Base-by-base conservation (phyloP, 1,284 basidiomycete genomes). In the Mycena sp. region DNA sequence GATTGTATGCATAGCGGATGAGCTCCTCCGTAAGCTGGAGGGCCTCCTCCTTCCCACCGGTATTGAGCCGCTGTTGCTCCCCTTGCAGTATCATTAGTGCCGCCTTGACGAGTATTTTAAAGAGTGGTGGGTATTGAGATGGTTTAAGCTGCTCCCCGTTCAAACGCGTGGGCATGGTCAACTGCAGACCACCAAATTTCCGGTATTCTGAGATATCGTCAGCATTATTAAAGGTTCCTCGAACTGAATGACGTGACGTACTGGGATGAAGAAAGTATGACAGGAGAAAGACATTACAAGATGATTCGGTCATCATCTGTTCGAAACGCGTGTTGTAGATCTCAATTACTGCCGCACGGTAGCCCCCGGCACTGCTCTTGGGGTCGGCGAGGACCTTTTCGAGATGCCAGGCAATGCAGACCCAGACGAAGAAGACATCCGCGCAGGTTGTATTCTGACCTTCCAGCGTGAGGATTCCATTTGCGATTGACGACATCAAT, bases 281-380 rank as follows among this genome's bases (percentile, higher is more conserved):
- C 2, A 72, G 58, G 16, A 73, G 62, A 44, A 73, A 74, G 4
- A 74, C 25, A 5, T 65, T 29, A 55, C 69, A 46, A 4, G 72
- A 73, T 1, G 70, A 72, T 46, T 73, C 70, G 7, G 44, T 67
- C 72, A 74, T 74, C 70, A 74, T 72, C 38, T 72, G 70, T 9
- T 68, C 30, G 45, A 72, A 73, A 4, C 67, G 61, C n/a, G 61
- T 59, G 55, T 73, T 71, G 46, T 68, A 73, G 14, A 63, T 56
- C n/a, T 53, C 50, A 37, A 69, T 43, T 14, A 71, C 64, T 29
- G 40, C 16, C 6, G 19, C 9, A 3, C 58, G 58, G 11, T 26
- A 52, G 10, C 28, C 3, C 4, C 26, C 21, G 14, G 68, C n/a
- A 14, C 58, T 58, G 38, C 46, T 11, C 0, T 19, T 11, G 16